These are phyloP conservation scores for Pyrus hybrid DNA, from an alignment of 331 rosid genomes.

Conservation along the genomic window DNA sequence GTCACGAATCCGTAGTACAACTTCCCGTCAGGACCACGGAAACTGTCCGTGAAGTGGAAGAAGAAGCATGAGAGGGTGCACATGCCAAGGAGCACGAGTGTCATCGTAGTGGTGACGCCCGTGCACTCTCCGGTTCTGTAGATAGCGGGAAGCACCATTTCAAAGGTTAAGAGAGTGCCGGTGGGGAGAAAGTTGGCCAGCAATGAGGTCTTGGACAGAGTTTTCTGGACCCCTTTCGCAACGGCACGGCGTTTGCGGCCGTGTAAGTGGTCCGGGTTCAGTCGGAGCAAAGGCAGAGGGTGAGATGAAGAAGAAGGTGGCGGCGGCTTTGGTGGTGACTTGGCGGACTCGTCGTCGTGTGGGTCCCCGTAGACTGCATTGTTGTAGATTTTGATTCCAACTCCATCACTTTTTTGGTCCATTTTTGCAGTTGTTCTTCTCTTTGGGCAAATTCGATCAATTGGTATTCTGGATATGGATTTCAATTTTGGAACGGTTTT, in stretches of 20 bases:
- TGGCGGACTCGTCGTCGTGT: conserved; percentile 4
- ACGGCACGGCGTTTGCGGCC: conserved; percentile 41
- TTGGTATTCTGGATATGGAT: background rate
- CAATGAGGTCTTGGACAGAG: conserved; percentile 57
- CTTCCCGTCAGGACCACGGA: conserved; percentile 44
- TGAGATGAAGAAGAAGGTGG: background rate
- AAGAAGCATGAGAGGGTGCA: conserved; percentile 78
- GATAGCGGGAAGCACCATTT: conserved; percentile 71
- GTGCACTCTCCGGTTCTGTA: conserved; percentile 53
- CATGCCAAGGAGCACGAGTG: conserved; percentile 26
- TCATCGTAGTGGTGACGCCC: conserved; percentile 38
- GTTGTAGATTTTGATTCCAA: conserved; percentile 62
- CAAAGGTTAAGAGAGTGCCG: conserved; percentile 67
- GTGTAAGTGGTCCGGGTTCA: background rate
- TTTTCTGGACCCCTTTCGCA: conserved; percentile 75
- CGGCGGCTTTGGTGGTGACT: background rate
- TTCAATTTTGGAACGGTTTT: background rate
- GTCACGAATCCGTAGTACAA: conserved; percentile 69
- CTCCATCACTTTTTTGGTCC: conserved; percentile 19
- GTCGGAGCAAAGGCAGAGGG: background rate
- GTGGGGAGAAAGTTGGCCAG: conserved; percentile 82
- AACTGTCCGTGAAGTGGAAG: conserved; percentile 81
- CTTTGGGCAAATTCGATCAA: background rate
- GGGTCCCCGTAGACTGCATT: conserved; percentile 17
- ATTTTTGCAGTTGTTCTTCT: background rate